Percentiles rank a stretch among this genome's conserved stretches.
These are phyloP conservation scores for Galium porrigens DNA, from an alignment of 305 asterid genomes.

Conservation along the genomic window DNA sequence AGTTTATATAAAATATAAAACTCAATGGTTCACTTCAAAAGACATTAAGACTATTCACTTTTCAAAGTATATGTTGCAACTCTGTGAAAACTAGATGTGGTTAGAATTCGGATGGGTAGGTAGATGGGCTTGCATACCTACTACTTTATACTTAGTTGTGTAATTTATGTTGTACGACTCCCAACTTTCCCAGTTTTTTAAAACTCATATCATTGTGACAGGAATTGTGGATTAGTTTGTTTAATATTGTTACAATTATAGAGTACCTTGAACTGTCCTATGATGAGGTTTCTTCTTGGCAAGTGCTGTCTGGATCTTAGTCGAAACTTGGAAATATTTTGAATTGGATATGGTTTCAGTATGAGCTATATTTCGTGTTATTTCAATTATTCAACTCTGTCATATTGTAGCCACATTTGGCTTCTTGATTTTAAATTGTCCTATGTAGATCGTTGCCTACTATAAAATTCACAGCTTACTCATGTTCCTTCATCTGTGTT, in stretches of 20 bases:
- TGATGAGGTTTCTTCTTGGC: background rate
- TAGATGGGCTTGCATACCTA: background rate
- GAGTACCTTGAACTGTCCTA: background rate
- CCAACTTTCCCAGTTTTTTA: background rate
- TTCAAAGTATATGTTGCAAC: background rate
- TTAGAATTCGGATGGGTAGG: background rate
- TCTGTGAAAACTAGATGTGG: background rate
- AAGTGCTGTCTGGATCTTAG: background rate
- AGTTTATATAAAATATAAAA: background rate
- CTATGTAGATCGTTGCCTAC: background rate
- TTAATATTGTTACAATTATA: background rate
- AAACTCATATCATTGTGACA: background rate
- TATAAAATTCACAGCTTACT: background rate
- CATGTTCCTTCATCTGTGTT: conserved; percentile 16
- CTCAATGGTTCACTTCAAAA: background rate
- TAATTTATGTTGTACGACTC: background rate
- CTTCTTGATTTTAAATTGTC: background rate
- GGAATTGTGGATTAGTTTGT: background rate
- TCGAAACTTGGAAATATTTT: background rate
- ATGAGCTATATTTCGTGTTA: background rate
- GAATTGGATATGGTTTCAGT: background rate
- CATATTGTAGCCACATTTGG: too few species aligned
- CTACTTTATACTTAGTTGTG: background rate
- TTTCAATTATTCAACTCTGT: too few species aligned
- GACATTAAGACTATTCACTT: background rate